Evolutionary conservation across 73 alveolate genomes (phyloP).

Genomic region (Tetrahymena thermophila): DNA sequence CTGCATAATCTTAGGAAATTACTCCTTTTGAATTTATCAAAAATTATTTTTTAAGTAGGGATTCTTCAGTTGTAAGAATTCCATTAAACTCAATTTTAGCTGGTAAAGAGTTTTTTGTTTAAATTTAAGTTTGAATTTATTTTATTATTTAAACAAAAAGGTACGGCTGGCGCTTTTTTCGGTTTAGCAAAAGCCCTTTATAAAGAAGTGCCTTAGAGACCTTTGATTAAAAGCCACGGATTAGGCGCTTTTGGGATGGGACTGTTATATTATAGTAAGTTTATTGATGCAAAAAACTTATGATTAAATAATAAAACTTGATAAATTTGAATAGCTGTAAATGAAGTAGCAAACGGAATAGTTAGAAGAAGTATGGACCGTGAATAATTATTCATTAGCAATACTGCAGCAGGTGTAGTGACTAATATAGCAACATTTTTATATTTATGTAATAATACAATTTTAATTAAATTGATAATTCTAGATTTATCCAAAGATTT

Average conservation of each 20-base stretch:
- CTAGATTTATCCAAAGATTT: not conserved
- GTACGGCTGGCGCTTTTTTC: not conserved
- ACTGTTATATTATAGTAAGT: not conserved
- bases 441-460: not conserved
- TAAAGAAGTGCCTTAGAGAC: not conserved
- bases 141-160: not conserved
- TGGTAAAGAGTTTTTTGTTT: not conserved
- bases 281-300: not conserved
- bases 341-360: not conserved
- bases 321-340: not conserved
- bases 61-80: not conserved
- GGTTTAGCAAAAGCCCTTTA: not conserved
- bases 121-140: not conserved
- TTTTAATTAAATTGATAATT: not conserved
- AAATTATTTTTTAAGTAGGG: not conserved
- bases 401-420: not conserved
- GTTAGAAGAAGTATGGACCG: not conserved
- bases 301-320: not conserved
- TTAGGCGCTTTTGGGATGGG: not conserved
- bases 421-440: not conserved
- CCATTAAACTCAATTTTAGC: not conserved
- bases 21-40: not conserved
- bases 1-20: not conserved
- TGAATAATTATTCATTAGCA: not conserved
- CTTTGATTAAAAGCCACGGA: not conserved